phyloP scores from a whole-genome alignment of 2,329 filamentous ascomycete species.

The Colletotrichum australisinense region DNA sequence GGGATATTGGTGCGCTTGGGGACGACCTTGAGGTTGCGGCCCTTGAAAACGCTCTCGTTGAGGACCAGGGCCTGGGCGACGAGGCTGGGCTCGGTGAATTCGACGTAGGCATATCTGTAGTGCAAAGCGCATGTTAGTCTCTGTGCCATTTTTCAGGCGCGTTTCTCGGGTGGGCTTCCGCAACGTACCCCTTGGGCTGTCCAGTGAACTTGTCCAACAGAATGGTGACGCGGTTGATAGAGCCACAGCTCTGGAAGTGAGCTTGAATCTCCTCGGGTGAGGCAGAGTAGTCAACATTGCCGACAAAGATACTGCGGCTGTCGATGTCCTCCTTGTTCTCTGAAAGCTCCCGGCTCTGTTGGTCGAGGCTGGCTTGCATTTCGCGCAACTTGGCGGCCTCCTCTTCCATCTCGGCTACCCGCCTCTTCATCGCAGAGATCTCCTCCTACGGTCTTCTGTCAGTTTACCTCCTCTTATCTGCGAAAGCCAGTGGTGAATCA shows the following conservation, averaged over 20 bases:
- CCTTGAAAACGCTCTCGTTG: conserved; percentile 96
- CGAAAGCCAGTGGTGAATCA: conserved; percentile 29
- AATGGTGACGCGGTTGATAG: conserved; percentile 98
- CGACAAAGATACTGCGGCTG: conserved; percentile 95
- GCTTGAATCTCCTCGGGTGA: conserved; percentile 98
- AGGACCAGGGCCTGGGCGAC: conserved; percentile 94
- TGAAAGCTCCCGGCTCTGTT: conserved; percentile 83
- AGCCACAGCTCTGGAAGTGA: conserved; percentile 96
- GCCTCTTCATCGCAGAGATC: conserved; percentile 87
- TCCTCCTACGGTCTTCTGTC: conserved; percentile 67
- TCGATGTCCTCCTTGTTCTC: conserved; percentile 93
- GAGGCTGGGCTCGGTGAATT: conserved; percentile 93
- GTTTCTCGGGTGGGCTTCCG: not conserved
- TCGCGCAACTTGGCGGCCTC: conserved; percentile 87
- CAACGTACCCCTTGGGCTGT: conserved; percentile 93
- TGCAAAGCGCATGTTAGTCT: not conserved
- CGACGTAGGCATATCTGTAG: conserved; percentile 94
- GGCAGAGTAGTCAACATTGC: conserved; percentile 97
- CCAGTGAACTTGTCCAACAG: conserved; percentile 98
- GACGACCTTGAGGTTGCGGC: conserved; percentile 91
- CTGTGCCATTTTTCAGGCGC: no score
- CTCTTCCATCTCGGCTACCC: conserved; percentile 91
- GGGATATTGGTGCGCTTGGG: conserved; percentile 98
- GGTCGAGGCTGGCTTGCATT: conserved; percentile 88
- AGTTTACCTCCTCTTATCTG: conserved; percentile 37